Base-by-base conservation (phyloP, 2,329 filamentous ascomycete genomes). In the Mycosphaerella sp. region DNA sequence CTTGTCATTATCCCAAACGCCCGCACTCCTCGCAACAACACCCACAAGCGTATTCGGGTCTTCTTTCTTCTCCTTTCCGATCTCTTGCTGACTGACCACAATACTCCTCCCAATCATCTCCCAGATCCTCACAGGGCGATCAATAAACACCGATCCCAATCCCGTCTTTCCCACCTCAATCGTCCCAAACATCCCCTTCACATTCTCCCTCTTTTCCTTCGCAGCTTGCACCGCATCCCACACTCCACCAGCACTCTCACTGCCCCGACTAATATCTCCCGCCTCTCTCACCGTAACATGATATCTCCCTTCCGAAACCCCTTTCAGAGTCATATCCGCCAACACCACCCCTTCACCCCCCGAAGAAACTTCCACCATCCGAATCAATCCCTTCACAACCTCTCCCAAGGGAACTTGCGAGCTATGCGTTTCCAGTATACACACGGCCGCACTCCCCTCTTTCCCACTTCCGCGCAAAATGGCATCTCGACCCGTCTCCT, bases 1-100 rank as follows among this genome's bases (percentile, higher is more conserved):
- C 80, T 97, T 98, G 70, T 96, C 89, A 66, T 98, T 95, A 71
- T 96, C 92, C 93, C 93, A 98, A 58, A 95, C 86, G n/a, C 93
- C 93, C 12, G 93, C 92, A 71, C 91, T 96, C 68, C 93, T 80
- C 46, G 93, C 93, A 73, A 98, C 89, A 48, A 98, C 91, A 7
- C 93, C 93, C 2, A 95, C 88, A 48, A 96, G 76, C 17, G 90
- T 95, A 69, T 95, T 83, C 52, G 84, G 79, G 67, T 95, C 88
- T 62, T 95, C 91, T 64, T 78, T 78, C 38, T 83, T 80, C 26
- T 48, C 87, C 9, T 49, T 41, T 62, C 78, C 77, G 39, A 59
- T 55, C 53, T 59, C 56, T 55, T 81, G 74, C 70, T 83, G 84
- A 43, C 89, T 87, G 46, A 97, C 83, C 44, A 95, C 86, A 77